phyloP scores from a whole-genome alignment of 202 grass and related monocot species.

The Panicum virgatum region DNA sequence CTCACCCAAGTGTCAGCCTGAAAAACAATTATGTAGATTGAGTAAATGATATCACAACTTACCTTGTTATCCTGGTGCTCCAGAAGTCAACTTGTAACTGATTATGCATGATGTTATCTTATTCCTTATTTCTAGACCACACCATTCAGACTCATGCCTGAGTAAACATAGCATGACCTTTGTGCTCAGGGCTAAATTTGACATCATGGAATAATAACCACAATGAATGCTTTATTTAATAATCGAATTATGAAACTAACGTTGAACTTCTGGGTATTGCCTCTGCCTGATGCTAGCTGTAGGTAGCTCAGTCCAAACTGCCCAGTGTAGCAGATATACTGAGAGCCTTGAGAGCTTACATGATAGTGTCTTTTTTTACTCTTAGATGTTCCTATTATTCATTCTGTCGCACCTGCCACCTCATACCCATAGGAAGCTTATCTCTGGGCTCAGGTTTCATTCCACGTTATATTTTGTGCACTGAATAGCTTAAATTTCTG shows the following conservation, averaged over 20 bases:
- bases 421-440: background rate
- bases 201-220: background rate
- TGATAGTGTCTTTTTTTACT: background rate
- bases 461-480: background rate
- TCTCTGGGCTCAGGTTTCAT: background rate
- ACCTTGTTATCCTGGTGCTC: constrained; percentile 23
- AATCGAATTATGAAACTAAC: background rate
- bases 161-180: background rate
- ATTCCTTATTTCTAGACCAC: constrained; percentile 13
- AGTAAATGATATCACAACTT: constrained; percentile 23
- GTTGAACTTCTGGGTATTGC: background rate
- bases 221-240: background rate
- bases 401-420: background rate
- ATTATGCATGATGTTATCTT: background rate
- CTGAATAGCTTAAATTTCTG: background rate
- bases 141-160: background rate
- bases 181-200: background rate
- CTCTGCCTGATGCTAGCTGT: constrained; percentile 4
- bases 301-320: constrained; percentile 3
- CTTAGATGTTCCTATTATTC: background rate
- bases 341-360: background rate
- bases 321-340: background rate
- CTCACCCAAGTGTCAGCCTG: background rate
- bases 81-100: background rate
- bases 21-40: background rate